Conservation (phyloP, 805 yeast species). For the Metschnikowia proteae region DNA sequence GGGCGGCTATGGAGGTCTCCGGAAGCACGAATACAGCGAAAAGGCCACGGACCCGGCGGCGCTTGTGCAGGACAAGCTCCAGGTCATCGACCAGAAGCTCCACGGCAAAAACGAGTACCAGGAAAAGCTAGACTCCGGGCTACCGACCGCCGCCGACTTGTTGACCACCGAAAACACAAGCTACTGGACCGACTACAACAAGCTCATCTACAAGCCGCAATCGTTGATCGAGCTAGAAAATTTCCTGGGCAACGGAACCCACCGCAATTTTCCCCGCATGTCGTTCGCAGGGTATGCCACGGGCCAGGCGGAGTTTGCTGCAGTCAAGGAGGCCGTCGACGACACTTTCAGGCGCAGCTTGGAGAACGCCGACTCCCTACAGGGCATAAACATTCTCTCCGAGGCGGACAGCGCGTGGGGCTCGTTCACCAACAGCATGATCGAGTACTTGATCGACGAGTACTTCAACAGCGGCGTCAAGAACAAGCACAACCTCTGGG, state of each 20-base stretch:
- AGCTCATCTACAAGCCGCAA: constrained; percentile 61
- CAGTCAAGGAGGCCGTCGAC: constrained; percentile 37
- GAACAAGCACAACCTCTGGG: constrained; percentile 37
- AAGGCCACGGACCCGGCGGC: constrained; percentile 9
- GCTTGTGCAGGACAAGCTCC: constrained; percentile 7
- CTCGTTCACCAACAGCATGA: constrained; percentile 55
- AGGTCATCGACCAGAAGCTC: constrained; percentile 29
- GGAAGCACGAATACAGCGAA: constrained; percentile 47
- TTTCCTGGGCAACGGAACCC: constrained; percentile 46
- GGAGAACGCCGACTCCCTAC: constrained; percentile 72
- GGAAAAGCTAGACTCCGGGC: constrained; percentile 51
- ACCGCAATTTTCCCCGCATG: constrained; percentile 30
- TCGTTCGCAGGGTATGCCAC: constrained; percentile 46
- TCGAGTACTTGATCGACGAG: constrained; percentile 65
- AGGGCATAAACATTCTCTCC: constrained; percentile 65
- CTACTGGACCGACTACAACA: constrained; percentile 80
- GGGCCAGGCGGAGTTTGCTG: constrained; percentile 61
- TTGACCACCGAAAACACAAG: constrained; percentile 42
- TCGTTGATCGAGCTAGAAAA: constrained; percentile 50
- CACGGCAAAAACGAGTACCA: constrained; percentile 60
- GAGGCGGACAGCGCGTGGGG: constrained; percentile 85
- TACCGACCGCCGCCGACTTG: constrained; percentile 17
- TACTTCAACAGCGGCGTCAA: constrained; percentile 42
- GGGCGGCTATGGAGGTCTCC: constrained; percentile 72
- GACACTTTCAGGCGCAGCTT: constrained; percentile 53